Evolutionary conservation across 768 basidiomycete genomes (phyloP).

Genomic region (Bullera alba): DNA sequence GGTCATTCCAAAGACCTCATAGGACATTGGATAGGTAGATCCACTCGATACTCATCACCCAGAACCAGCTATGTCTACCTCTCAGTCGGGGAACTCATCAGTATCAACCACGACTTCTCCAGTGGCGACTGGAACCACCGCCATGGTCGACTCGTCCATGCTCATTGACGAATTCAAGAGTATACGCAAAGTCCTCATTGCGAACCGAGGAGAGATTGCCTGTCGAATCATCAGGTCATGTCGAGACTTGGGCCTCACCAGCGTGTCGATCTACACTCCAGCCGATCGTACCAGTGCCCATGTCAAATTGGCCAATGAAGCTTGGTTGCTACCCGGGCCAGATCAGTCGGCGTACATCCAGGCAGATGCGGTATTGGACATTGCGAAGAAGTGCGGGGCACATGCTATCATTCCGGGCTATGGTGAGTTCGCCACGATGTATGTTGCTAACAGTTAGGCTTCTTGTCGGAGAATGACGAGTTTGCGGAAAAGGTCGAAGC

Average conservation of each 20-base stretch:
- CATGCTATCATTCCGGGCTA: constrained; percentile 40
- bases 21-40: too few species aligned
- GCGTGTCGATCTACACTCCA: constrained; percentile 57
- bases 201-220: constrained; percentile 69
- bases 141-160: too few species aligned
- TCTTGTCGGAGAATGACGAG: constrained; percentile 59
- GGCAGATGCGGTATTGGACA: constrained; percentile 20
- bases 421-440: constrained; percentile 13
- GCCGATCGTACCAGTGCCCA: constrained; percentile 59
- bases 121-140: too few species aligned
- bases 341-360: constrained; percentile 23
- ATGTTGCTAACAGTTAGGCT: constrained; percentile 48
- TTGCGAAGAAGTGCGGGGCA: constrained; percentile 23
- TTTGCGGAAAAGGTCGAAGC: constrained; percentile 53
- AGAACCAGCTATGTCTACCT: too few species aligned
- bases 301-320: constrained; percentile 55
- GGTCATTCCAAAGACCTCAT: too few species aligned
- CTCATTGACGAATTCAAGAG: constrained; percentile 16
- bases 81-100: too few species aligned
- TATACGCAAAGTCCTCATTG: constrained; percentile 51
- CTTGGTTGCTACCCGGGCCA: constrained; percentile 36
- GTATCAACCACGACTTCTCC: too few species aligned
- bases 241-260: constrained; percentile 52
- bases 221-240: constrained; percentile 59
- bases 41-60: too few species aligned